Evolutionary conservation across 345 rosid genomes (phyloP).

Genomic region (Salix brachista): DNA sequence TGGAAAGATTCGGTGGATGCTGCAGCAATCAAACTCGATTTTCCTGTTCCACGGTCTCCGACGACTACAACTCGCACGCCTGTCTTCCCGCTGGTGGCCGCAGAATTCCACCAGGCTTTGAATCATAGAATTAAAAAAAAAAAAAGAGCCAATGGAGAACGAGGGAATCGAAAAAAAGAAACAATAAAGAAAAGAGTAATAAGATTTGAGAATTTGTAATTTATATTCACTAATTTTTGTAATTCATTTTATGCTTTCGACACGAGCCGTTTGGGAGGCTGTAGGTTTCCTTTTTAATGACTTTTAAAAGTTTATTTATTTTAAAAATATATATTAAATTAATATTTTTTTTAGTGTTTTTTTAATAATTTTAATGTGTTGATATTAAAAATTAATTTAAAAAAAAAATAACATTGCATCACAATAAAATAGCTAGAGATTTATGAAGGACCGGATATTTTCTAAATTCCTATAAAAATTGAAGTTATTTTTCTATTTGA

Average conservation of each 20-base stretch:
- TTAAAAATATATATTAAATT: neutral
- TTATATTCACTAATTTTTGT: neutral
- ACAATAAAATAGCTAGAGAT: too few relatives aligned
- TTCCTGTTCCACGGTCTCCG: slow-evolving; percentile 75
- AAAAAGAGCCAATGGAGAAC: neutral
- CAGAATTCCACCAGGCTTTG: slow-evolving; percentile 43
- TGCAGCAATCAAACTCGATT: slow-evolving; percentile 70
- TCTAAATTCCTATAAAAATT: too few relatives aligned
- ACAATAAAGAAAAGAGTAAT: too few relatives aligned
- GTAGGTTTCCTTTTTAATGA: neutral
- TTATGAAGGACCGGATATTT: too few relatives aligned
- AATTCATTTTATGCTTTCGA: neutral
- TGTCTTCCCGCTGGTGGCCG: slow-evolving; percentile 42
- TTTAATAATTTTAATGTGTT: too few relatives aligned
- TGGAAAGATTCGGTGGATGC: slow-evolving; percentile 64
- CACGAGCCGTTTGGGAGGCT: neutral
- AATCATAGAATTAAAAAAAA: neutral
- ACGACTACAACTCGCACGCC: slow-evolving; percentile 62
- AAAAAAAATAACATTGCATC: too few relatives aligned
- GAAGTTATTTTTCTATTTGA: too few relatives aligned
- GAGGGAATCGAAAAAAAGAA: neutral
- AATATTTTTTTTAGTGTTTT: too few relatives aligned
- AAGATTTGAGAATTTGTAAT: neutral
- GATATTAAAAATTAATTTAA: too few relatives aligned
- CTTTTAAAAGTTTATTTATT: neutral